Conservation (phyloP, 1,284 basidiomycete genomes). For the Butyriboletus regius region DNA sequence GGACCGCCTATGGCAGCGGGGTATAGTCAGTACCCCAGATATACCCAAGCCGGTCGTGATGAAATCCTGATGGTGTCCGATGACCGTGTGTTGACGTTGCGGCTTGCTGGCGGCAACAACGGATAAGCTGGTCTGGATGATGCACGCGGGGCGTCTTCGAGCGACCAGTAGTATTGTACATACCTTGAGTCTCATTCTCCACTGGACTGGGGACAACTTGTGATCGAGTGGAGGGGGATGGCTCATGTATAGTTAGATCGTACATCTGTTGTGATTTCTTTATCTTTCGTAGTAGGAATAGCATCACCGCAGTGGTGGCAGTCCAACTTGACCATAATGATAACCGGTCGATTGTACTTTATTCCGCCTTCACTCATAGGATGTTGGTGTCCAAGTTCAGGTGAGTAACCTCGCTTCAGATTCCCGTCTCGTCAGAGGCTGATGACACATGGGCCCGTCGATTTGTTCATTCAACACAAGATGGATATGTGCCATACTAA, state of each 20-base stretch:
- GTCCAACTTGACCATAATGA: not conserved
- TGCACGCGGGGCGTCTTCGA: not conserved
- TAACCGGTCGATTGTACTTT: no score
- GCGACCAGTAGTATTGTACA: slow-evolving; percentile 6
- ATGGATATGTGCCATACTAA: no score
- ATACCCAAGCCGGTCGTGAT: slow-evolving; percentile 54
- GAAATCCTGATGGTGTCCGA: slow-evolving; percentile 77
- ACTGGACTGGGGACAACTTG: slow-evolving; percentile 10
- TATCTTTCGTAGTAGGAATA: slow-evolving; percentile 3
- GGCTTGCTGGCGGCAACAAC: slow-evolving; percentile 24
- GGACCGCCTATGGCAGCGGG: slow-evolving; percentile 32
- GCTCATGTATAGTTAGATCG: slow-evolving; percentile 24
- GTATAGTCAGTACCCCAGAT: slow-evolving; percentile 37
- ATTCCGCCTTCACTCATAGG: no score
- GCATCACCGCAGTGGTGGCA: not conserved
- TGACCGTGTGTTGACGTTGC: slow-evolving; percentile 66
- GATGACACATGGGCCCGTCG: no score
- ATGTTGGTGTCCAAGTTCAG: no score
- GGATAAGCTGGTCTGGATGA: slow-evolving; percentile 9
- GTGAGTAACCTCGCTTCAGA: no score
- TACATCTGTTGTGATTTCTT: slow-evolving; percentile 31
- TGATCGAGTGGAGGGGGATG: slow-evolving; percentile 4
- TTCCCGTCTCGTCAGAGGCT: no score
- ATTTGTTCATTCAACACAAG: no score
- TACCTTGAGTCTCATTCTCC: slow-evolving; percentile 15